These are phyloP conservation scores for Exophiala sideris DNA, from an alignment of 2,329 filamentous ascomycete species.

Conservation along the genomic window DNA sequence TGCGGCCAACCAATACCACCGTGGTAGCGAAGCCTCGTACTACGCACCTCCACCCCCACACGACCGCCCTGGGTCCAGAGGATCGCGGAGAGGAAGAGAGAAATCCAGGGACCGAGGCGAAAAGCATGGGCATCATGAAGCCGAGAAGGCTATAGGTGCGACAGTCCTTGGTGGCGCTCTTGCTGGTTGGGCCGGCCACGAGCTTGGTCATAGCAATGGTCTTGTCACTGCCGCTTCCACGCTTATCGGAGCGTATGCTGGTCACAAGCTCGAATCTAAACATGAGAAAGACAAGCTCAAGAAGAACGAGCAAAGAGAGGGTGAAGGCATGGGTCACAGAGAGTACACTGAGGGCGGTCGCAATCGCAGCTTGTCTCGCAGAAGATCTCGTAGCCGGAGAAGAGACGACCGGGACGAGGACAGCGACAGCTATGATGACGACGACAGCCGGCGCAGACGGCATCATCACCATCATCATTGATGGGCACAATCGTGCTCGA, in stretches of 20 bases:
- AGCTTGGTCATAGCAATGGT: conserved; percentile 22
- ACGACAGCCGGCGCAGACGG: conserved; percentile 20
- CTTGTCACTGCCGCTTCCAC: conserved; percentile 19
- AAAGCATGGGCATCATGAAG: conserved; percentile 28
- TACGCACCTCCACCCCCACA: conserved; percentile 11
- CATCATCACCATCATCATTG: conserved; percentile 11
- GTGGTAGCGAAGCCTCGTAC: conserved; percentile 14
- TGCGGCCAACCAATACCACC: conserved; percentile 21
- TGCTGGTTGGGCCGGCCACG: conserved; percentile 32
- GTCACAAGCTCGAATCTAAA: conserved; percentile 25
- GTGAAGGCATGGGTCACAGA: conserved; percentile 6
- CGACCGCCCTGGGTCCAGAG: conserved; percentile 18
- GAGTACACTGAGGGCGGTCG: conserved; percentile 10
- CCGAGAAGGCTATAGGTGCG: conserved; percentile 37
- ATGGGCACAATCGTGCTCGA: neutral
- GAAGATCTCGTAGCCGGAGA: conserved; percentile 10
- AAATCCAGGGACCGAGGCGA: conserved; percentile 14
- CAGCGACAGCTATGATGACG: conserved; percentile 17
- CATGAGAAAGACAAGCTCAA: conserved; percentile 25
- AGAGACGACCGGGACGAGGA: conserved; percentile 13
- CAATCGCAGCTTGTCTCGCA: conserved; percentile 14
- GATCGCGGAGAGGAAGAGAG: conserved; percentile 15
- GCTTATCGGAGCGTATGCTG: conserved; percentile 24
- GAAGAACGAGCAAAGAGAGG: conserved; percentile 13
- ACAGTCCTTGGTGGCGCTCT: conserved; percentile 38